phyloP scores from a whole-genome alignment of 257 asterid species.

The Gardenia jasminoides region DNA sequence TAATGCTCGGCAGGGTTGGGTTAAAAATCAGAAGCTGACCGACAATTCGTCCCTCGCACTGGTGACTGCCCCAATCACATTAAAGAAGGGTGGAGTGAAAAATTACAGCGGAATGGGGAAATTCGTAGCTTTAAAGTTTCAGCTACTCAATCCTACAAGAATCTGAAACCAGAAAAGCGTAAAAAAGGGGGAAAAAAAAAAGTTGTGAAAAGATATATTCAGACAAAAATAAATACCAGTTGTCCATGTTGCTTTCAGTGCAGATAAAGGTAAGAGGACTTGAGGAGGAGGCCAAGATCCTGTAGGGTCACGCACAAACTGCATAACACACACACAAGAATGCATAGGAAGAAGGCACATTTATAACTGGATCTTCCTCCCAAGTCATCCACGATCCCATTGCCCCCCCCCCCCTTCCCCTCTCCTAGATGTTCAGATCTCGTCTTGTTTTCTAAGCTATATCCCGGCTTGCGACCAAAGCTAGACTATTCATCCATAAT shows the following conservation, averaged over 20 bases:
- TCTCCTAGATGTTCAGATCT: not conserved
- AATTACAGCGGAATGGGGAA: not conserved
- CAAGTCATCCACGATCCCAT: not conserved
- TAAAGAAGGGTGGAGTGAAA: constrained; percentile 8
- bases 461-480: not conserved
- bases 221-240: constrained; percentile 9
- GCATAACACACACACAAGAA: not conserved
- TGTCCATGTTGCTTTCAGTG: constrained; percentile 47
- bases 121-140: constrained; percentile 25
- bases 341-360: not conserved
- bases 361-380: not conserved
- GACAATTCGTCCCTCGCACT: constrained; percentile 1
- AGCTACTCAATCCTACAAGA: not conserved
- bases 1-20: not conserved
- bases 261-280: constrained; percentile 16
- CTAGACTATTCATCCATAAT: constrained; percentile 8
- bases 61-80: constrained; percentile 6
- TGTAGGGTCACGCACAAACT: constrained; percentile 15
- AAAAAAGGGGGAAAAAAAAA: too few species aligned
- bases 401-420: not conserved
- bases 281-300: constrained; percentile 15
- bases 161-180: not conserved
- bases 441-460: constrained; percentile 9
- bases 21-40: constrained; percentile 7
- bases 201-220: constrained; percentile 23